Percentiles rank a stretch among this genome's conserved stretches.
These are phyloP conservation scores for Cupressus sempervirens DNA, from an alignment of 75 land plant genomes.

Conservation along the genomic window DNA sequence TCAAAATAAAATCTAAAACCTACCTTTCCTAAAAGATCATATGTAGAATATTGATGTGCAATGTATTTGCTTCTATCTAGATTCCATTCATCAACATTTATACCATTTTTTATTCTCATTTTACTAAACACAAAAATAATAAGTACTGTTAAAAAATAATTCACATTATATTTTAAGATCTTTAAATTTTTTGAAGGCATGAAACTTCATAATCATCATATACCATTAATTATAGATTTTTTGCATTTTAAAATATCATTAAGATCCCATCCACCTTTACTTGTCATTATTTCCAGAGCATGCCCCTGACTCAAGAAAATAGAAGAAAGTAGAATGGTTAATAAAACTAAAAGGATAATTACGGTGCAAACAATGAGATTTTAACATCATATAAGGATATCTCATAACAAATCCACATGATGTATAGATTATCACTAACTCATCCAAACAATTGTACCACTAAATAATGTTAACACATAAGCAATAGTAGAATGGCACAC, in stretches of 20 bases:
- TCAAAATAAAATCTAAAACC: neutral
- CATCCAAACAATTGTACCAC: too few relatives aligned
- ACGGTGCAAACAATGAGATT: neutral
- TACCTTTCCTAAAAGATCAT: constrained; percentile 86
- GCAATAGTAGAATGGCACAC: too few relatives aligned
- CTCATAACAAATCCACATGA: too few relatives aligned
- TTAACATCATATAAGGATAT: too few relatives aligned
- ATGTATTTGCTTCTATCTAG: constrained; percentile 63
- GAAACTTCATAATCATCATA: neutral
- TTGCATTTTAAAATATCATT: constrained; percentile 66
- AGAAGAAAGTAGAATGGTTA: neutral
- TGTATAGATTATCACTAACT: too few relatives aligned
- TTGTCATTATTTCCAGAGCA: constrained; percentile 89
- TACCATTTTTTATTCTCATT: constrained; percentile 84
- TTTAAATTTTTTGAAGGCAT: neutral
- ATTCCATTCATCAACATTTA: constrained; percentile 79
- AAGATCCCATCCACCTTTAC: constrained; percentile 86
- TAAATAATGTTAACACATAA: too few relatives aligned
- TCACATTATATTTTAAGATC: neutral
- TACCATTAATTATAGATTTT: constrained; percentile 68
- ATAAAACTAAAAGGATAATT: neutral
- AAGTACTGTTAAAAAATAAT: neutral
- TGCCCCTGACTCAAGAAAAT: constrained; percentile 51
- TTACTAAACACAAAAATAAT: neutral
- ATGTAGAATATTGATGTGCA: too few relatives aligned